Base-by-base conservation (phyloP, 805 yeast species). In the Starmera dryadoides region DNA sequence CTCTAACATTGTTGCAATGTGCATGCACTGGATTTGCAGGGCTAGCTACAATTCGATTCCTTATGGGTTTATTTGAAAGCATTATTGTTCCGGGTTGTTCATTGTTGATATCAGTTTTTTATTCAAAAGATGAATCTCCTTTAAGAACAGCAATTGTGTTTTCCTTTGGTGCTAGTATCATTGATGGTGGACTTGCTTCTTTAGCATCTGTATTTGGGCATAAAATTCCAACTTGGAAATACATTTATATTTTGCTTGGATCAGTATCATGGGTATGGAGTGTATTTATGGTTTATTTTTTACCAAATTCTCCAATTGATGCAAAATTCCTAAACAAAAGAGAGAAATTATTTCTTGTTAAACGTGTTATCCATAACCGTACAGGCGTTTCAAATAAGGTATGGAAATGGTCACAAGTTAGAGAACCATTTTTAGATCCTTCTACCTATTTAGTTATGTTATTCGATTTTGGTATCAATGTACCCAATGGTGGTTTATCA, bases 161-260 rank as follows among this genome's bases (percentile, higher is more conserved):
- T 34, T 68, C 74, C 53, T 56, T 69, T 47, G 74, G 63, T 49
- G 39, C 43, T 26, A 45, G 49, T 28, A 38, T 47, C 22, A 42
- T 42, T 32, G 46, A 31, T 26, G 49, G 58, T 56, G 50, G 66
- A 44, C 59, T 73, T 23, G 73, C 75, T 5, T 64, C 69, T 16
- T 66, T 68, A 6, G 69, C 69, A 34, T 62, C 69, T 12, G 56
- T 65, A 9, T 58, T 55, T 37, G 62, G 62, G 37, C 35, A 47
- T 23, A 39, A 49, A 6, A 56, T 57, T 20, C 52, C 60, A 37
- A 48, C 65, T 15, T 78, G 81, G 80, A 67, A 72, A 45, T 50
- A 75, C 11, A 63, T 75, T 36, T 69, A 68, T 47, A 63, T 76
- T 25, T 63, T 74, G 30, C 66, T 68, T 33, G 83, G 80, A 23